Base-by-base conservation (phyloP, 163 green algal genomes). In the Prototheca cutis region DNA sequence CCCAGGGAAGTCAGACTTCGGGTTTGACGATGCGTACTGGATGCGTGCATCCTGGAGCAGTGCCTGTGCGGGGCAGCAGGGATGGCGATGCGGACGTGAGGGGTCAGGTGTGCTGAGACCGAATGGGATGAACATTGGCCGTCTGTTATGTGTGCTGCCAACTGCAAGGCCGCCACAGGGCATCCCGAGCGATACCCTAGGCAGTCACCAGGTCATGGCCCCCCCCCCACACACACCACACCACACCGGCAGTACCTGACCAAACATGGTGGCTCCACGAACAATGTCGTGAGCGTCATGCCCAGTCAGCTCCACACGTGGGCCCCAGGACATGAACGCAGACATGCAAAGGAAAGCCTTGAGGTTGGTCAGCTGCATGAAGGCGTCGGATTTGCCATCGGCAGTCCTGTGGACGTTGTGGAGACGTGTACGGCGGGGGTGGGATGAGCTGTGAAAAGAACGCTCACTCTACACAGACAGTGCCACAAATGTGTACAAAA, bases 231-330 rank as follows among this genome's bases (percentile, higher is more conserved):
- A n/a, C n/a, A n/a, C n/a, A n/a, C n/a, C n/a, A n/a, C n/a, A n/a
- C n/a, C n/a, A n/a, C n/a, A n/a, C n/a, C n/a, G n/a, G n/a, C n/a
- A n/a, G n/a, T n/a, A n/a, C n/a, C 36, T 10, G 17, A 21, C 76
- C 76, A 53, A 83, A 83, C n/a, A 83, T 49, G 29, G 73, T 83
- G 23, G 72, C 69, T 0, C 76, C 76, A 3, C 76, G 68, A 2
- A 65, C 62, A 40, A 77, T 67, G 68, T 83, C 76, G 40, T 73
- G 57, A 6, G 63, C 76, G 52, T 75, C 58, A 65, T 73, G 79
- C 30, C 59, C 61, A 6, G 32, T 32, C 23, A 76, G 57, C 49
- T 73, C 36, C 8, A 75, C 53, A 40, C 71, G 71, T 42, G 53
- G 24, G 28, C 75, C 71, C 75, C 75, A 82, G 33, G 70, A 68